phyloP scores from a whole-genome alignment of 2,329 filamentous ascomycete genomes.

The Basipetospora sp. region DNA sequence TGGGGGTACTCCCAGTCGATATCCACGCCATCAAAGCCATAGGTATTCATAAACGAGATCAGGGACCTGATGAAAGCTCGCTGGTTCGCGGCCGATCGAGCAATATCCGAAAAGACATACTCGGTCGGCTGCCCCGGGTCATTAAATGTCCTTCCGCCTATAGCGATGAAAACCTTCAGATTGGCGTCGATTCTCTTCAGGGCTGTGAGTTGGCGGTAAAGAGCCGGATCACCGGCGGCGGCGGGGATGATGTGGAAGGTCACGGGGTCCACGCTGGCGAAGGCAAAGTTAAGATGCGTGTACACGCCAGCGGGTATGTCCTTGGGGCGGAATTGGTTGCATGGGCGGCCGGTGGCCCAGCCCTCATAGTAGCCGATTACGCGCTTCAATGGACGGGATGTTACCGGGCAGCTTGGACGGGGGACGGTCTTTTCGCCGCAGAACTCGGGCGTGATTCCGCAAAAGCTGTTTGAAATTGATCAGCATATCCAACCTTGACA shows the following conservation, averaged over 20 bases:
- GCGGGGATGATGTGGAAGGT: slow-evolving; percentile 13
- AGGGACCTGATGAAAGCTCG: slow-evolving; percentile 23
- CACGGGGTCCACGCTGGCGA: slow-evolving; percentile 17
- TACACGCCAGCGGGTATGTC: slow-evolving; percentile 12
- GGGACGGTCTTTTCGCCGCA: slow-evolving; percentile 10
- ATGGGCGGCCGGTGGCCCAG: slow-evolving; percentile 11
- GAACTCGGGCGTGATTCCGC: slow-evolving; percentile 17
- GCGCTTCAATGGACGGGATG: neutral
- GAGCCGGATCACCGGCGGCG: neutral
- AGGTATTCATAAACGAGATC: slow-evolving; percentile 9
- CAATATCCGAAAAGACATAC: slow-evolving; percentile 16
- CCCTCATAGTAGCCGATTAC: slow-evolving; percentile 18
- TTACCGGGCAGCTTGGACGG: slow-evolving; percentile 6
- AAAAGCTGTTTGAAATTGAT: slow-evolving; percentile 19
- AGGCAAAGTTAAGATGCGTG: slow-evolving; percentile 22
- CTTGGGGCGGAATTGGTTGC: slow-evolving; percentile 14
- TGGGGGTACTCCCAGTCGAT: slow-evolving; percentile 17
- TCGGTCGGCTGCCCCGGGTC: slow-evolving; percentile 18
- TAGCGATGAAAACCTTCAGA: slow-evolving; percentile 22
- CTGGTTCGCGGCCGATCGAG: slow-evolving; percentile 12
- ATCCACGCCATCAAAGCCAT: slow-evolving; percentile 16
- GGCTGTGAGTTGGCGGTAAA: too few relatives aligned
- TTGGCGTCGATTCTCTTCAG: slow-evolving; percentile 16
- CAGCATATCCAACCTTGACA: too few relatives aligned
- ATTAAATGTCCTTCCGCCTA: slow-evolving; percentile 28